phyloP scores from a whole-genome alignment of 768 basidiomycete genomes.

The Favolaschia claudopus region DNA sequence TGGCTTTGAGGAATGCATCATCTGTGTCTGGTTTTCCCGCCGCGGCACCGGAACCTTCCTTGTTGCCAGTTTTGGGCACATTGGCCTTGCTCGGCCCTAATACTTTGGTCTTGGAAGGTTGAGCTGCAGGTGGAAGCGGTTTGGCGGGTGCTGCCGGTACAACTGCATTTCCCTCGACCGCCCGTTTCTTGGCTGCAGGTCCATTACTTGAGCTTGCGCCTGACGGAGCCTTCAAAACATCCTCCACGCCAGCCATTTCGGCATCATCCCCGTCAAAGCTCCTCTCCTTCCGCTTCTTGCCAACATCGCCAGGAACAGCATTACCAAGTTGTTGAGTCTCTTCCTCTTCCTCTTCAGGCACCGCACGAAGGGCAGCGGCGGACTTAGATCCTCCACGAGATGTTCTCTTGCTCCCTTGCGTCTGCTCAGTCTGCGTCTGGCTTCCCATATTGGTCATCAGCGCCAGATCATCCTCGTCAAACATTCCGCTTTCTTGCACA shows the following conservation, averaged over 20 bases:
- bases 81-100: constrained; percentile 2
- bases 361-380: constrained; percentile 36
- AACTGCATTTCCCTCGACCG: constrained; percentile 48
- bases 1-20: constrained; percentile 70
- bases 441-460: constrained; percentile 27
- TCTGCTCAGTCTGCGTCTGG: constrained; percentile 45
- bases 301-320: constrained; percentile 20
- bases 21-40: constrained; percentile 71
- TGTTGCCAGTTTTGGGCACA: neutral
- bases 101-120: constrained; percentile 6
- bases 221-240: constrained; percentile 17
- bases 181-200: constrained; percentile 50
- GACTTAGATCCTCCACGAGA: constrained; percentile 15
- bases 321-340: constrained; percentile 34
- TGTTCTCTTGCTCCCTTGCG: constrained; percentile 21
- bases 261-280: constrained; percentile 48
- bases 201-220: constrained; percentile 13
- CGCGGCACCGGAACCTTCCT: constrained; percentile 39
- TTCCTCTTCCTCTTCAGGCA: constrained; percentile 67
- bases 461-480: constrained; percentile 22
- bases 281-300: constrained; percentile 50
- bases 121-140: neutral
- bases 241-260: constrained; percentile 43
- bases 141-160: constrained; percentile 26
- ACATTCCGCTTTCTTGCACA: constrained; percentile 19